These are phyloP conservation scores for Melocanna baccifera DNA, from an alignment of 176 grass and related monocot species.

Conservation along the genomic window DNA sequence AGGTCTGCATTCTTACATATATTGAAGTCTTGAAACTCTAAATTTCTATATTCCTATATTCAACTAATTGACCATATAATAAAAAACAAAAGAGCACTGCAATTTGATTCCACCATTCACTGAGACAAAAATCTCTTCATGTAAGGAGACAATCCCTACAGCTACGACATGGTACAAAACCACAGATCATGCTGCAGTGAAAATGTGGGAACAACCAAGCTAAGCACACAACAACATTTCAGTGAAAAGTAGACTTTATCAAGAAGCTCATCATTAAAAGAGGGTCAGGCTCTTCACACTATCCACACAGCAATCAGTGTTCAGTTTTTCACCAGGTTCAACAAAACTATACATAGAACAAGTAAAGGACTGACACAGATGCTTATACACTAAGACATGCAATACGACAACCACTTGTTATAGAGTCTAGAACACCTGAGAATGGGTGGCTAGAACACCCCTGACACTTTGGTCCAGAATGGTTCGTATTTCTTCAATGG, in stretches of 20 bases:
- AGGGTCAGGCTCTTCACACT: background rate
- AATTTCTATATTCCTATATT: background rate
- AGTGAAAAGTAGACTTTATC: background rate
- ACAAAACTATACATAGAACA: background rate
- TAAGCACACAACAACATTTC: background rate
- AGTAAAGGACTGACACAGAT: background rate
- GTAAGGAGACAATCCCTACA: background rate
- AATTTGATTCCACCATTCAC: background rate
- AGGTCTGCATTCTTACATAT: background rate
- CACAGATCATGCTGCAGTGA: background rate
- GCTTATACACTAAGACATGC: background rate
- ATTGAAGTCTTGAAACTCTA: background rate
- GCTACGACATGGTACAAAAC: background rate
- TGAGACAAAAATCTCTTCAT: background rate
- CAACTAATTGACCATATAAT: background rate
- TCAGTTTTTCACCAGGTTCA: background rate
- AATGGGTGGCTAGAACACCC: slow-evolving; percentile 79
- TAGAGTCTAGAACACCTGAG: slow-evolving; percentile 50
- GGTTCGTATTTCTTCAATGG: slow-evolving; percentile 74
- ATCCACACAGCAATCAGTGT: background rate
- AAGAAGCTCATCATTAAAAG: background rate
- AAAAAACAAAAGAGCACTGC: background rate
- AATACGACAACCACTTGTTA: background rate
- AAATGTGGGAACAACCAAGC: background rate
- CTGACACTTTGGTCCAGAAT: slow-evolving; percentile 60